Percentiles rank a stretch among this genome's conserved stretches.
Evolutionary conservation across 1,139 yeast genomes (phyloP).

Genomic region (Candida glucosophila): DNA sequence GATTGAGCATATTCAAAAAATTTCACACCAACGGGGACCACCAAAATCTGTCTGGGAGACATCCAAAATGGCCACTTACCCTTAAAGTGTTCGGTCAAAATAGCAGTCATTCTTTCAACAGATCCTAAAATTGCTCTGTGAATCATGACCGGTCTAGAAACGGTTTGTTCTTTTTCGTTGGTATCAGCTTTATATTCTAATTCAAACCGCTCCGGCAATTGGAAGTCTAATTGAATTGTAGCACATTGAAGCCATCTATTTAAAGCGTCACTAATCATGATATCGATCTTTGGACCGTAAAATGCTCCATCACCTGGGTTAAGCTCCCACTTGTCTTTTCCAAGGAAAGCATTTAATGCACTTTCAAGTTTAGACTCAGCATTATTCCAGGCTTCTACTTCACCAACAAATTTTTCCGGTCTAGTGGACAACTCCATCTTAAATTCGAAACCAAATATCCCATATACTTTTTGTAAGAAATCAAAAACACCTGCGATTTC

Average conservation of each 20-base stretch:
- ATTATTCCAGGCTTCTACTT: conserved; percentile 73
- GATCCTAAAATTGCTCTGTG: conserved; percentile 98
- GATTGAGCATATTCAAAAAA: conserved; percentile 81
- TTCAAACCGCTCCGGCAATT: conserved; percentile 85
- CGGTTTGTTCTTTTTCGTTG: conserved; percentile 34
- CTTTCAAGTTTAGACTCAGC: conserved; percentile 75
- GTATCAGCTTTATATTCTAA: conserved; percentile 76
- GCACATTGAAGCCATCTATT: conserved; percentile 97
- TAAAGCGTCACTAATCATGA: conserved; percentile 84
- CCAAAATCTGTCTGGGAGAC: conserved; percentile 91
- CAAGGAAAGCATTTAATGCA: conserved; percentile 58
- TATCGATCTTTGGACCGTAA: conserved; percentile 97
- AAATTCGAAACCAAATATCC: conserved; percentile 80
- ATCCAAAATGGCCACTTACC: conserved; percentile 99
- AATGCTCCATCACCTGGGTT: conserved; percentile 98
- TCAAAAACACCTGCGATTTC: conserved; percentile 79
- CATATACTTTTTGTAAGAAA: conserved; percentile 71
- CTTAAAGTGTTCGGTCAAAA: conserved; percentile 91
- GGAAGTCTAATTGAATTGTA: conserved; percentile 96
- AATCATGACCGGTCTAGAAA: conserved; percentile 85
- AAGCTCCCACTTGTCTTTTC: conserved; percentile 81
- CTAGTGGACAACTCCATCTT: conserved; percentile 88
- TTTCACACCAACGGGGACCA: conserved; percentile 93
- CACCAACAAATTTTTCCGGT: conserved; percentile 89
- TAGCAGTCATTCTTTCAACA: conserved; percentile 97